These are phyloP conservation scores for Phellopilus nigrolimitatus DNA, from an alignment of 1,284 basidiomycete species.

Conservation along the genomic window DNA sequence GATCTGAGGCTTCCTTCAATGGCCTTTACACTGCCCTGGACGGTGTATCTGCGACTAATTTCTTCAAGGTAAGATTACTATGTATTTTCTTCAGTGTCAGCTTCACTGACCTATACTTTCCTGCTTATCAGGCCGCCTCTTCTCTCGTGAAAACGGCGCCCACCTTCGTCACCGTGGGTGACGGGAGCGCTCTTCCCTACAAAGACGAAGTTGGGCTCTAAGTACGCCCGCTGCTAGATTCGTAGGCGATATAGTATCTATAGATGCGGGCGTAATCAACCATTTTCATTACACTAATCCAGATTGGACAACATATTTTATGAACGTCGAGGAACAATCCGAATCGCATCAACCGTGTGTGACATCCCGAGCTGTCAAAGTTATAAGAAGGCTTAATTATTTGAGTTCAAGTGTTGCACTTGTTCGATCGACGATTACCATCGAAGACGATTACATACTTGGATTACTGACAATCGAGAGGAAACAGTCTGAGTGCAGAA, in stretches of 20 bases:
- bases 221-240: conserved; percentile 1
- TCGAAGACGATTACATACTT: too few relatives aligned
- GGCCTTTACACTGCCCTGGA: conserved; percentile 56
- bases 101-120: not conserved
- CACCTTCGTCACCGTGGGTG: conserved; percentile 82
- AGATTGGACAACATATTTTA: not conserved
- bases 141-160: conserved; percentile 68
- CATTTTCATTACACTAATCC: not conserved
- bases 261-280: conserved; percentile 5
- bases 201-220: conserved; percentile 81
- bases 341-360: too few relatives aligned
- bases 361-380: too few relatives aligned
- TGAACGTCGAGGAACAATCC: too few relatives aligned
- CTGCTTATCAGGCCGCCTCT: conserved; percentile 40
- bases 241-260: not conserved
- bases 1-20: conserved; percentile 48
- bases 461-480: too few relatives aligned
- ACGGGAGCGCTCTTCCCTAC: conserved; percentile 72
- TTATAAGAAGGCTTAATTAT: too few relatives aligned
- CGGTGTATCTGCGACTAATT: conserved; percentile 50
- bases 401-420: too few relatives aligned
- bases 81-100: not conserved
- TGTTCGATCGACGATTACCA: too few relatives aligned
- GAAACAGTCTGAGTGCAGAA: too few relatives aligned
- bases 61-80: conserved; percentile 53